These are phyloP conservation scores for Aristolochia fimbriata DNA, from an alignment of 164 flowering plant species.

Conservation along the genomic window DNA sequence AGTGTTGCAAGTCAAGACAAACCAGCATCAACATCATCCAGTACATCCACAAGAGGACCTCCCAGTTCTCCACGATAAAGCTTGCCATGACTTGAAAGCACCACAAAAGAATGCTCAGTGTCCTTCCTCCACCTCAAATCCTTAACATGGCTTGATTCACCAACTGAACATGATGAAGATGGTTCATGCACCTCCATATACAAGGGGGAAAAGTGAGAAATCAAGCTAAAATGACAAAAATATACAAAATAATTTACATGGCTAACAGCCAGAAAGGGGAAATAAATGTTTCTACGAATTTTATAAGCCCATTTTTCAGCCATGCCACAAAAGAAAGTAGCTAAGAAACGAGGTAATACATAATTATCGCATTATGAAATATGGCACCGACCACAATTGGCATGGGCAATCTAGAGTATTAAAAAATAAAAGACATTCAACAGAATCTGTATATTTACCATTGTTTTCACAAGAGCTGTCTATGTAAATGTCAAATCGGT, in stretches of 20 bases:
- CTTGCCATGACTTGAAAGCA: conserved; percentile 50
- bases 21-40: conserved; percentile 91
- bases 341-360: background rate
- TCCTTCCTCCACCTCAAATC: conserved; percentile 61
- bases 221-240: background rate
- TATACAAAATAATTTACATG: background rate
- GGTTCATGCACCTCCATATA: conserved; percentile 47
- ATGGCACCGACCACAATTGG: too few relatives aligned
- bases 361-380: background rate
- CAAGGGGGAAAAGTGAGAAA: background rate
- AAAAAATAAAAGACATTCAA: too few relatives aligned
- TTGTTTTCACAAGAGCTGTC: too few relatives aligned
- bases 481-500: too few relatives aligned
- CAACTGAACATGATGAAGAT: conserved; percentile 36
- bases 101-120: conserved; percentile 30
- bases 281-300: background rate
- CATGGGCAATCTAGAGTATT: too few relatives aligned
- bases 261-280: background rate
- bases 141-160: conserved; percentile 43
- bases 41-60: conserved; percentile 28
- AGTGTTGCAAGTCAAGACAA: conserved; percentile 8
- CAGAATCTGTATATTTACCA: too few relatives aligned
- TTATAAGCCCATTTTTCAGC: background rate
- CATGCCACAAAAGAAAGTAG: background rate
- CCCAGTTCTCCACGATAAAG: conserved; percentile 48